Evolutionary conservation across 805 yeast genomes (phyloP).

Genomic region (Lachancea sp.): DNA sequence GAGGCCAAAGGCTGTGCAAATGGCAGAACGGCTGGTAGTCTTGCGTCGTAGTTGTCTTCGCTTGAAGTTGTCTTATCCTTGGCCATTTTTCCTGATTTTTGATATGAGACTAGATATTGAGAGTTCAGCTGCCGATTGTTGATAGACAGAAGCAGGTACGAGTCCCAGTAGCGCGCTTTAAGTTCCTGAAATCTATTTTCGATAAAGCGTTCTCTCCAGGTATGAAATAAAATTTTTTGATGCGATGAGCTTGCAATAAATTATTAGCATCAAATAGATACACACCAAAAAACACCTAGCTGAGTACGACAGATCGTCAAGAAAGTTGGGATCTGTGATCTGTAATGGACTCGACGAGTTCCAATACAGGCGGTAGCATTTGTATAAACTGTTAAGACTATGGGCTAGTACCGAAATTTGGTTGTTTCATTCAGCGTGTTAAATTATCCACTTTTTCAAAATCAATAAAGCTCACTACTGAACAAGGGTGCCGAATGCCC

Average conservation of each 20-base stretch:
- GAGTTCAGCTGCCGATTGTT: background rate
- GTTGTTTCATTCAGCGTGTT: no score
- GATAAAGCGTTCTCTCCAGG: background rate
- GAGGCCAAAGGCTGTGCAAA: slow-evolving; percentile 95
- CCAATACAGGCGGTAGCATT: no score
- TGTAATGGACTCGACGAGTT: no score
- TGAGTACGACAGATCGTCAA: background rate
- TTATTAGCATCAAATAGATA: background rate
- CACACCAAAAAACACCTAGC: background rate
- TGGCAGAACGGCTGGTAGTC: slow-evolving; percentile 84
- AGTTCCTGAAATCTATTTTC: background rate
- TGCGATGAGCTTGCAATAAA: background rate
- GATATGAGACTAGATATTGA: background rate
- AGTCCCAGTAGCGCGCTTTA: no score
- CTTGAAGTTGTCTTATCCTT: slow-evolving; percentile 25
- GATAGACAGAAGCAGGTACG: no score
- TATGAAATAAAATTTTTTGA: background rate
- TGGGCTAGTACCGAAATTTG: no score
- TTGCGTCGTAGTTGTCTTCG: slow-evolving; percentile 83
- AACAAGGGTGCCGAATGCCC: no score
- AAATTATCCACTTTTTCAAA: no score
- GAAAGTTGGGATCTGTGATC: no score
- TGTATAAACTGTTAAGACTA: no score
- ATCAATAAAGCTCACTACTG: no score
- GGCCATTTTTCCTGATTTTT: slow-evolving; percentile 8